phyloP scores from a whole-genome alignment of 108 stramenopile species.

The Cyclotella atomus region DNA sequence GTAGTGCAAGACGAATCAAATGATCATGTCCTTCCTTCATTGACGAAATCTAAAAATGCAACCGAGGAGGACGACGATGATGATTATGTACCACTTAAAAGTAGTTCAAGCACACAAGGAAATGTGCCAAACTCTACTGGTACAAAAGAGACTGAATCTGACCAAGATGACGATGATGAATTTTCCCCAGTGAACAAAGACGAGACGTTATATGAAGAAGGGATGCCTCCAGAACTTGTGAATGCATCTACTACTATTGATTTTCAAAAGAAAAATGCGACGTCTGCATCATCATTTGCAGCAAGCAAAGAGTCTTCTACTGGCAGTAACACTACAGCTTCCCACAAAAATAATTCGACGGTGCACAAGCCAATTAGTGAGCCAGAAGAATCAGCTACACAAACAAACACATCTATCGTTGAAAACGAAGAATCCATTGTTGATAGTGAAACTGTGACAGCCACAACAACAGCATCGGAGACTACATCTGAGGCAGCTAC shows the following conservation, averaged over 20 bases:
- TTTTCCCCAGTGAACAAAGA: background rate
- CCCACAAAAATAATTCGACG: too few species aligned
- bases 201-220: background rate
- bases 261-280: background rate
- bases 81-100: too few species aligned
- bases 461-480: background rate
- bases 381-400: background rate
- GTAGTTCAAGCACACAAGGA: too few species aligned
- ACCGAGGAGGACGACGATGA: background rate
- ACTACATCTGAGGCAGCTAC: background rate
- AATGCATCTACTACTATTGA: background rate
- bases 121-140: too few species aligned
- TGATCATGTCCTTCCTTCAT: background rate
- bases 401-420: background rate
- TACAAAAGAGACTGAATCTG: too few species aligned
- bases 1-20: background rate
- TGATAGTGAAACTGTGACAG: background rate
- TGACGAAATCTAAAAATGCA: background rate
- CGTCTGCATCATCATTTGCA: too few species aligned
- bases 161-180: background rate
- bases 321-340: background rate
- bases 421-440: constrained; percentile 2
- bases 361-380: background rate
- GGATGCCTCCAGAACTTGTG: background rate
- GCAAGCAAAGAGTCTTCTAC: too few species aligned